Evolutionary conservation across 805 yeast genomes (phyloP).

Genomic region (Isabelozyma pseudorhagii): DNA sequence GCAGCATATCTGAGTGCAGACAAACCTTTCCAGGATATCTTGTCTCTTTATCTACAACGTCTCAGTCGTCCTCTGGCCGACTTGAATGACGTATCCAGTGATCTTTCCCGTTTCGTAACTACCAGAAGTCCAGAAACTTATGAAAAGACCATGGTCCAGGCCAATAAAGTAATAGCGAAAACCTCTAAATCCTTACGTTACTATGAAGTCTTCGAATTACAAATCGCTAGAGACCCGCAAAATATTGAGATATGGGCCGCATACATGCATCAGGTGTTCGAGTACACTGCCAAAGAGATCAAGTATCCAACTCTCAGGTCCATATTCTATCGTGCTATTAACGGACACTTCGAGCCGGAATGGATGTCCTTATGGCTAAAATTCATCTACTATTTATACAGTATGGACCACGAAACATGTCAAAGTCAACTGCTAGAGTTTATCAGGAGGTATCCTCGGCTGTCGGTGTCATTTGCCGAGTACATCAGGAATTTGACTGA

Average conservation of each 20-base stretch:
- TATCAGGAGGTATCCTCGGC: constrained; percentile 20
- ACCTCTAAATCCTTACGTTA: constrained; percentile 25
- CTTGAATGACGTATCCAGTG: constrained; percentile 37
- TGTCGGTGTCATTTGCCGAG: constrained; percentile 13
- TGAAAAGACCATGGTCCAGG: constrained; percentile 31
- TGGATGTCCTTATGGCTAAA: constrained; percentile 27
- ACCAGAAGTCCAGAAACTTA: constrained; percentile 23
- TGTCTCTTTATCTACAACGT: constrained; percentile 24
- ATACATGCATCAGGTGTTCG: constrained; percentile 27
- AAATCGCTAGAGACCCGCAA: constrained; percentile 12
- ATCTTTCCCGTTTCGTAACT: constrained; percentile 41
- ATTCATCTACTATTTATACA: constrained; percentile 23
- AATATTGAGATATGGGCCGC: constrained; percentile 23
- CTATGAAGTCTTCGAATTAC: constrained; percentile 35
- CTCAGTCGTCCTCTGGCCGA: constrained; percentile 39
- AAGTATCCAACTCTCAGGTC: constrained; percentile 9
- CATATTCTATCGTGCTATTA: constrained; percentile 29
- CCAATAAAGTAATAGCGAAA: constrained; percentile 25
- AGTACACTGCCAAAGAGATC: constrained; percentile 10
- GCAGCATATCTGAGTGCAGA: constrained; percentile 4
- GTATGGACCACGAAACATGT: constrained; percentile 9
- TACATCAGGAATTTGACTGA: constrained; percentile 3
- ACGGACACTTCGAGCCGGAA: neutral
- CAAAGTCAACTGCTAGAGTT: constrained; percentile 12
- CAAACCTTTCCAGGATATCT: constrained; percentile 12